These are phyloP conservation scores for Tubosaeta brunneosetosa DNA, from an alignment of 768 basidiomycete genomes.

Conservation along the genomic window DNA sequence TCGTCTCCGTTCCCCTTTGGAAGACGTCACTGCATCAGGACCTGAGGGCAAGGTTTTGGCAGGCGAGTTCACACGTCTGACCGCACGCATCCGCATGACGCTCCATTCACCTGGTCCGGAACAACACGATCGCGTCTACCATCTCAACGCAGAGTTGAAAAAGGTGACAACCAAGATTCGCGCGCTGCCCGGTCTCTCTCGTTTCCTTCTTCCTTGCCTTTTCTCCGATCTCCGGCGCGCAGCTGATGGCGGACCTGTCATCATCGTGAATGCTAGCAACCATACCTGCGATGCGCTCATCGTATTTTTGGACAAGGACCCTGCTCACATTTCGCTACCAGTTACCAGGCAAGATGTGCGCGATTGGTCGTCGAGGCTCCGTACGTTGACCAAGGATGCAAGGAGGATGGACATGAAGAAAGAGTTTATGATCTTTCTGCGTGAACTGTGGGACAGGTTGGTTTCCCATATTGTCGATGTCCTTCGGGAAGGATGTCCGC, in stretches of 20 bases:
- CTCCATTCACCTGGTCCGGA: not conserved
- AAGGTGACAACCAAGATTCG: not conserved
- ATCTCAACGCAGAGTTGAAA: not conserved
- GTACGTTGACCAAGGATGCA: not conserved
- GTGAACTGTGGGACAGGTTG: not conserved
- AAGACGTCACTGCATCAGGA: not conserved
- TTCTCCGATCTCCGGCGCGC: not conserved
- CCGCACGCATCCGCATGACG: not conserved
- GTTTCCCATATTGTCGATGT: not conserved
- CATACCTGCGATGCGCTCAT: not conserved
- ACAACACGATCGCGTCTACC: not conserved
- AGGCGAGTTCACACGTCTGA: not conserved
- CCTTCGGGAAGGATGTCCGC: not conserved
- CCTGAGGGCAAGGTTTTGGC: not conserved
- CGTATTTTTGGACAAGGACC: not conserved
- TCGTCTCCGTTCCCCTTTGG: not conserved
- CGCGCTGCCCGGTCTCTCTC: too few relatives aligned
- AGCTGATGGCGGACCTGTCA: not conserved
- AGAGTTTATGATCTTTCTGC: not conserved
- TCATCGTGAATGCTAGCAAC: not conserved
- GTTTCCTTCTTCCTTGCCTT: too few relatives aligned
- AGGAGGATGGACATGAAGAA: not conserved
- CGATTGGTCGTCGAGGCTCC: not conserved
- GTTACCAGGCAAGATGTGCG: not conserved
- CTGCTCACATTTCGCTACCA: not conserved